A percentile compares a stretch with the other conserved stretches of the same genome.
These are phyloP conservation scores for Trifolium fragiferum DNA, from an alignment of 306 rosid species.

Conservation along the genomic window DNA sequence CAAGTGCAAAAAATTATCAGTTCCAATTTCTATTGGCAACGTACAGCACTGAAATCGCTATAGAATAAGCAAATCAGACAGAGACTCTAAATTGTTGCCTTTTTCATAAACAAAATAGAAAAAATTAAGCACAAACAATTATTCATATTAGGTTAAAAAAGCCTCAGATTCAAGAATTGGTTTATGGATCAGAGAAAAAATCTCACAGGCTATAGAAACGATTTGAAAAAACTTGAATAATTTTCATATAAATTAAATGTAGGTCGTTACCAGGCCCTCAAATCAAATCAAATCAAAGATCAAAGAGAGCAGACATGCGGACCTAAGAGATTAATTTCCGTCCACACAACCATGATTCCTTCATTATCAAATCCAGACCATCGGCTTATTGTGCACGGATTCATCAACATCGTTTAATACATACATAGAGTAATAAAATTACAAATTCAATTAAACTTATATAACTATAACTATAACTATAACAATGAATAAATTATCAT, in stretches of 20 bases:
- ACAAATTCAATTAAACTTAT: too few species aligned
- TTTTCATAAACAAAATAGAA: background rate
- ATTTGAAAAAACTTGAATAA: too few species aligned
- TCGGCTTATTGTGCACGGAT: conserved; percentile 16
- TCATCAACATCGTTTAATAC: too few species aligned
- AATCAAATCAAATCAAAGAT: background rate
- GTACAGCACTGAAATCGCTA: conserved; percentile 81
- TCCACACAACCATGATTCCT: background rate
- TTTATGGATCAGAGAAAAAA: background rate
- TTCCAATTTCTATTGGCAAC: conserved; percentile 73
- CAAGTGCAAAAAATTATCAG: conserved; percentile 58
- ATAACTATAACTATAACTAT: too few species aligned
- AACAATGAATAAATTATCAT: too few species aligned
- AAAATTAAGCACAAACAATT: too few species aligned
- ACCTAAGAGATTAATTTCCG: background rate
- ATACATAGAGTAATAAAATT: too few species aligned
- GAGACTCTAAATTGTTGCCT: conserved; percentile 98
- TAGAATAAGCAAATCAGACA: conserved; percentile 52
- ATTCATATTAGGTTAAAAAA: too few species aligned
- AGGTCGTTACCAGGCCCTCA: conserved; percentile 24
- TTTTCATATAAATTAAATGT: too few species aligned
- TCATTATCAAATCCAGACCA: background rate
- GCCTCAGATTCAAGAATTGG: conserved; percentile 8
- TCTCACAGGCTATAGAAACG: conserved; percentile 2
- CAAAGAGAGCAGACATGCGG: conserved; percentile 8